phyloP scores from a whole-genome alignment of 768 basidiomycete genomes.

The Termitomyces sp. region DNA sequence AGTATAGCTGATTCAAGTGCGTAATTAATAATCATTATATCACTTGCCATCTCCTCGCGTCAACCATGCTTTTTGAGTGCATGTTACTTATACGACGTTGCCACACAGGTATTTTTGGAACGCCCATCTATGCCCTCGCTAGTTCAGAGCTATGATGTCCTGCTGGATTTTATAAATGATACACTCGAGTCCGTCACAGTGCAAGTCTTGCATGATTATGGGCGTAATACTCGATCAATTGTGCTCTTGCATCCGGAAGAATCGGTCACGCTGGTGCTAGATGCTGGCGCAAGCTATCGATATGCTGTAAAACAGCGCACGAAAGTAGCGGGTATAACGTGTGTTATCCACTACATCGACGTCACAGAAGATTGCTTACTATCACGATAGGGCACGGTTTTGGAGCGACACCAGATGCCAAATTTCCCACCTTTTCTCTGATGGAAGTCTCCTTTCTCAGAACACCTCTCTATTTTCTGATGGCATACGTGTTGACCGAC shows the following conservation, averaged over 20 bases:
- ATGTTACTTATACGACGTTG: constrained; percentile 6
- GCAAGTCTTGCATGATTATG: constrained; percentile 62
- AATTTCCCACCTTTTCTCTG: constrained; percentile 55
- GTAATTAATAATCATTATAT: constrained; percentile 3
- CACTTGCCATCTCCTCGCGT: constrained; percentile 6
- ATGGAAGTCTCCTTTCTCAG: constrained; percentile 17
- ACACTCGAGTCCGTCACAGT: constrained; percentile 58
- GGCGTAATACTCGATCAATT: constrained; percentile 44
- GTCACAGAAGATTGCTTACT: background rate
- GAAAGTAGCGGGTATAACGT: constrained; percentile 69
- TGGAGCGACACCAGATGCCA: constrained; percentile 62
- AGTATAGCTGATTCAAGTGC: constrained; percentile 7
- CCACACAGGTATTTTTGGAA: background rate
- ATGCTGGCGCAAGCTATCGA: constrained; percentile 62
- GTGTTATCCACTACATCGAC: constrained; percentile 21
- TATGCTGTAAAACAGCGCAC: constrained; percentile 63
- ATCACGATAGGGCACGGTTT: constrained; percentile 43
- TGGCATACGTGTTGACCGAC: constrained; percentile 58
- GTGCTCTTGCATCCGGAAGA: constrained; percentile 59
- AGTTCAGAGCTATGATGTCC: constrained; percentile 56
- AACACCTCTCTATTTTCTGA: constrained; percentile 29
- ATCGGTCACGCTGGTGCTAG: constrained; percentile 59
- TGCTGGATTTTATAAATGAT: constrained; percentile 67
- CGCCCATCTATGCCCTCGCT: constrained; percentile 48
- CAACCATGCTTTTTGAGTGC: constrained; percentile 5